These are phyloP conservation scores for Elsinoe batatas DNA, from an alignment of 2,329 filamentous ascomycete species.

Conservation along the genomic window DNA sequence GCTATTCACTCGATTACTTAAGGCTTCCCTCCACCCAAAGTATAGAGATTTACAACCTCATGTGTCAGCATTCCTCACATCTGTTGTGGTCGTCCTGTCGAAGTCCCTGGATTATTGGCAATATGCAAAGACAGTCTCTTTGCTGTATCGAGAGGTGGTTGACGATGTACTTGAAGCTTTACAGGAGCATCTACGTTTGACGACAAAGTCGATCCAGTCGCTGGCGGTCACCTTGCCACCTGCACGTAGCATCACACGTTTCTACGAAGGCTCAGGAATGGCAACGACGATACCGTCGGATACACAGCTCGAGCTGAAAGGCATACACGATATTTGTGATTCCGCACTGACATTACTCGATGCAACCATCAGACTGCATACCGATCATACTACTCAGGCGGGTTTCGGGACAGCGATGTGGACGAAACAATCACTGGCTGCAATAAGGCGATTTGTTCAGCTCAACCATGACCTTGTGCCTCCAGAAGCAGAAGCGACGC, in stretches of 20 bases:
- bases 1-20: slow-evolving; percentile 44
- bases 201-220: background rate
- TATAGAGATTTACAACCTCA: slow-evolving; percentile 33
- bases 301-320: background rate
- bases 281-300: background rate
- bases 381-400: background rate
- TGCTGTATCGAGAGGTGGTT: slow-evolving; percentile 33
- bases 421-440: background rate
- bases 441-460: background rate
- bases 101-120: slow-evolving; percentile 29
- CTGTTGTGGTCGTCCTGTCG: slow-evolving; percentile 29
- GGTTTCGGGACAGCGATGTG: background rate
- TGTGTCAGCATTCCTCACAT: slow-evolving; percentile 27
- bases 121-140: slow-evolving; percentile 25
- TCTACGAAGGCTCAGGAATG: slow-evolving; percentile 20
- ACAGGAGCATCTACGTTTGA: background rate
- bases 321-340: background rate
- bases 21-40: slow-evolving; percentile 35
- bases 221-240: slow-evolving; percentile 30
- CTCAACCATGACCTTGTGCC: background rate
- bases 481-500: too few relatives aligned
- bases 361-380: background rate
- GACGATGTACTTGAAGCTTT: slow-evolving; percentile 25
- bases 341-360: background rate
- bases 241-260: slow-evolving; percentile 28